phyloP scores from a whole-genome alignment of 495 filamentous ascomycete genomes.

The Penicillium coprophilum region DNA sequence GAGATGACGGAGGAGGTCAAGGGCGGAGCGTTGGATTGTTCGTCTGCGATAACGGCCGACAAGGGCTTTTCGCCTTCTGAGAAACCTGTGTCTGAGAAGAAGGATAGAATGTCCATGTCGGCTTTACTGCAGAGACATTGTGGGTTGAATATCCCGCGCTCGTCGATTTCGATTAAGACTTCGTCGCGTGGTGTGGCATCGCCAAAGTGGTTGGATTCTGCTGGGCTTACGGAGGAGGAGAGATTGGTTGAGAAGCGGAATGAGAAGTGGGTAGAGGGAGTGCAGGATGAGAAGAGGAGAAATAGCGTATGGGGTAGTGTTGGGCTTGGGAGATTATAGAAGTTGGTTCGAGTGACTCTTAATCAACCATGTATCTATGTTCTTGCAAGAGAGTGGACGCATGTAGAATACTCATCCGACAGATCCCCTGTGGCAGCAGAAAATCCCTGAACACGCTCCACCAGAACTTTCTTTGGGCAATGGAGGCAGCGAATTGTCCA shows the following conservation, averaged over 20 bases:
- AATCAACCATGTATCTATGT: no score
- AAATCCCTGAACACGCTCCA: no score
- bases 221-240: conserved; percentile 17
- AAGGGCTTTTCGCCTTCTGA: not conserved
- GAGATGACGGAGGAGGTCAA: conserved; percentile 4
- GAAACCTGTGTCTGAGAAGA: not conserved
- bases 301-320: conserved; percentile 17
- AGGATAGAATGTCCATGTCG: conserved; percentile 19
- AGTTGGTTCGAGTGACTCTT: not conserved
- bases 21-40: not conserved
- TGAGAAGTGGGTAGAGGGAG: conserved; percentile 23
- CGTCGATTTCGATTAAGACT: conserved; percentile 19
- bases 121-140: conserved; percentile 15
- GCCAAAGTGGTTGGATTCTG: conserved; percentile 17
- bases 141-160: conserved; percentile 16
- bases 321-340: conserved; percentile 11
- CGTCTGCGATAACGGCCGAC: not conserved
- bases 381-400: no score
- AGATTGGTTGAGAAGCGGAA: conserved; percentile 14
- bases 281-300: conserved; percentile 9
- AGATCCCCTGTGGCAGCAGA: no score
- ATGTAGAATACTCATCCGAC: no score
- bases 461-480: no score
- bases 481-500: no score
- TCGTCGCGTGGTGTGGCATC: conserved; percentile 1